Base-by-base conservation (phyloP, 1,139 yeast genomes). In the Pichia sp. region DNA sequence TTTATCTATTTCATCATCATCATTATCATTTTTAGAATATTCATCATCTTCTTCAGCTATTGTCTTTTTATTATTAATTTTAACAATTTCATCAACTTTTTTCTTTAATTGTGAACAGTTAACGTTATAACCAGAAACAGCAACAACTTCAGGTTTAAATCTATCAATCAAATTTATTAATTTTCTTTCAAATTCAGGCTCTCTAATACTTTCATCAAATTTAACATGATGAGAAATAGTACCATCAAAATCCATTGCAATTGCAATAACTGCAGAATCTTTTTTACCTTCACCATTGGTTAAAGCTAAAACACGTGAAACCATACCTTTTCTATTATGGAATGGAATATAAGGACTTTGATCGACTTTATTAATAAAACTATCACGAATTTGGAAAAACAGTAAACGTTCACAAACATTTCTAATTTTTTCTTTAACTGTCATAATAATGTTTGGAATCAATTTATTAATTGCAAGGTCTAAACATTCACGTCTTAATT, bases 271-370 rank as follows among this genome's bases (percentile, higher is more conserved):
- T 3, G 97, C 96, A 63, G 91, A 95, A 46, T 77, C 78, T 37
- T 75, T 73, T 47, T 80, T 83, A 57, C 95, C 96, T 61, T 80
- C 81, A 52, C 98, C 98, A 50, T 85, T 80, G 0, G 95, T 76
- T 32, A 91, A 58, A 0, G 96, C 78, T 48, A 93, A 68, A 0
- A 88, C 91, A 48, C 85, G 79, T 21, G 98, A 94, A 42, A 80
- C 73, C 6, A 94, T 82, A 32, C 96, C 96, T 47, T 75, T 72
- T 38, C 78, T 85, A 51, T 72, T 82, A 3, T 85, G 83, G 40
- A 74, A 72, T 9, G 97, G 95, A 51, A 84, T 79, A 62, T 70
- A 89, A 20, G 98, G 96, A 2, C 97, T 96, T 66, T 89, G 97
- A 59, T 91, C 93, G 35, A 91, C 70, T 55, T 79, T 82, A 21